A percentile compares a stretch with the other conserved stretches of the same genome.
Conservation (phyloP, 139 green algal species). For the Ettlia oleoabundans region DNA sequence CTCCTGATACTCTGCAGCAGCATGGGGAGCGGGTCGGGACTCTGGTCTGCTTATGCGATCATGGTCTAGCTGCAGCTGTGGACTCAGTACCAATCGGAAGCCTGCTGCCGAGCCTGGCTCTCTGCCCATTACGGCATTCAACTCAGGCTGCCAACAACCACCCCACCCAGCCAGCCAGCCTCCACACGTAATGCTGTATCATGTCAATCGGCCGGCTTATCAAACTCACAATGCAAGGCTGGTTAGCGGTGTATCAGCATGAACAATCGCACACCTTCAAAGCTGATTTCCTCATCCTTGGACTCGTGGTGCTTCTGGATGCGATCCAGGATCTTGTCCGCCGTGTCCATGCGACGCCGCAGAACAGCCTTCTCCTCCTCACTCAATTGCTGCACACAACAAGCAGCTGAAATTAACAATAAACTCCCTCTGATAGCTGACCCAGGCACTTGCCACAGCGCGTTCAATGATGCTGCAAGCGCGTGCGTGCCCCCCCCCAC, state of each 20-base stretch:
- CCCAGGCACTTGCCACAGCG: no score
- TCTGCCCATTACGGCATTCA: not conserved
- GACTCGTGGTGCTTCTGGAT: conserved; percentile 31
- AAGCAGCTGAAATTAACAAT: not conserved
- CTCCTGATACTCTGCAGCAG: conserved; percentile 42
- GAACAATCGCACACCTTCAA: conserved; percentile 23
- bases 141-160: not conserved
- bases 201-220: no score
- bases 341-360: conserved; percentile 42
- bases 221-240: no score
- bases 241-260: no score
- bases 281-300: conserved; percentile 1
- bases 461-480: no score
- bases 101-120: not conserved
- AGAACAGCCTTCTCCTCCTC: conserved; percentile 48
- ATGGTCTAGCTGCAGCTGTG: not conserved
- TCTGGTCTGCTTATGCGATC: no score
- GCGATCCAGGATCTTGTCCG: conserved; percentile 41
- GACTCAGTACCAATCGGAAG: no score
- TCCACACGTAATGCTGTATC: no score
- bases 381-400: conserved; percentile 5
- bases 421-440: no score
- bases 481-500: no score
- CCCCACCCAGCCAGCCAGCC: no score
- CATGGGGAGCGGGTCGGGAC: no score